phyloP scores from a whole-genome alignment of 2,329 filamentous ascomycete species.

The Nothomitra cinnamomea region DNA sequence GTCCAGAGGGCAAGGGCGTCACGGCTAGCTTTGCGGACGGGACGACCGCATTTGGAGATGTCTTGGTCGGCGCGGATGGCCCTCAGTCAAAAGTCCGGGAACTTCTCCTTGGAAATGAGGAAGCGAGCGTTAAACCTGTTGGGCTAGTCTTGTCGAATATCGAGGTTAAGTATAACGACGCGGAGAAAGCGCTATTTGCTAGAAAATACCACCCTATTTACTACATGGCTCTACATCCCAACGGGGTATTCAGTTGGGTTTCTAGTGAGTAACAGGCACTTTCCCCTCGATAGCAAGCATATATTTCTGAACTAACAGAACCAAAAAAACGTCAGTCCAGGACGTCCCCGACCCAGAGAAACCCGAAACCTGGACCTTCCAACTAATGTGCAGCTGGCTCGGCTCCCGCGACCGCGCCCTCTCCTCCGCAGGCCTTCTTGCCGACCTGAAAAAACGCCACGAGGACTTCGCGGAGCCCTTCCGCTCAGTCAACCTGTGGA shows the following conservation, averaged over 20 bases:
- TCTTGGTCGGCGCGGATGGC: conserved; percentile 9
- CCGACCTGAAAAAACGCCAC: conserved; percentile 10
- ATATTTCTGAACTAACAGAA: background rate
- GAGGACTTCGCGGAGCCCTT: conserved; percentile 17
- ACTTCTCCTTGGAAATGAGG: conserved; percentile 4
- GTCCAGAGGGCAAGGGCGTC: conserved; percentile 1
- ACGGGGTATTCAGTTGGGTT: background rate
- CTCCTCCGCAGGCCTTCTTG: background rate
- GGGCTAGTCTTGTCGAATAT: background rate
- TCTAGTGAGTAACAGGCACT: background rate
- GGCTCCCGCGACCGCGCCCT: background rate
- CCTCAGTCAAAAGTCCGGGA: conserved; percentile 6
- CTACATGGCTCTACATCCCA: background rate
- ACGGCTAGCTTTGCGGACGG: conserved; percentile 8
- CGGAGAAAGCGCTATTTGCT: background rate
- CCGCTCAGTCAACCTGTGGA: conserved; percentile 21
- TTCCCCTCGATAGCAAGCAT: too few species aligned
- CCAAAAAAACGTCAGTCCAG: conserved; percentile 12
- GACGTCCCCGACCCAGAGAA: conserved; percentile 19
- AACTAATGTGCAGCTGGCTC: conserved; percentile 12
- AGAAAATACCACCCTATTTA: background rate
- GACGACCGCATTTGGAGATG: conserved; percentile 3
- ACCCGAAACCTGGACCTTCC: conserved; percentile 20
- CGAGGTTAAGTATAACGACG: background rate
- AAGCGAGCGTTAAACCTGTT: background rate